Base-by-base conservation (phyloP, 805 yeast species). In the Hanseniaspora nectarophila region DNA sequence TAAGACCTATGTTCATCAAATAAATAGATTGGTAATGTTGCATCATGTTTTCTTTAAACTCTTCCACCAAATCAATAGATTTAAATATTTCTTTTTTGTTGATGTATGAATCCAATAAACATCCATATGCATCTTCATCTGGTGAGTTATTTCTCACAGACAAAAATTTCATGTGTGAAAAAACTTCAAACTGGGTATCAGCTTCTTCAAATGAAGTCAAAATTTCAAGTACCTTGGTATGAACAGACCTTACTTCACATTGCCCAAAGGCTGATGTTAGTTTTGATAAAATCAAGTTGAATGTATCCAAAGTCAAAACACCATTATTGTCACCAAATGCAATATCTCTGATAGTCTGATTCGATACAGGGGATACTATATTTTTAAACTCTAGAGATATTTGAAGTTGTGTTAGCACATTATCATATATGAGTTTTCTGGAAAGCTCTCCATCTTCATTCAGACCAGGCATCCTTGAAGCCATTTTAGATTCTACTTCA, bases 91-190 rank as follows among this genome's bases (percentile, higher is more conserved):
- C 53, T 20, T 49, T 42, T 42, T 49, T 23, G 5, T 49, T 40
- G 5, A 42, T 15, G 6, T 34, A 40, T 7, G 53, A 23, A 12
- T 33, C 39, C n/a, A 50, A 24, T 20, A 50, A 21, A 24, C 28
- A 76, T 54, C 81, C 79, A 64, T 88, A 92, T 1, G 88, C 77
- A 16, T 67, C 65, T 0, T 76, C 60, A 45, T 80, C 83, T 0
- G 97, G 96, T 46, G 77, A 73, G 15, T 88, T 78, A 26, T 70
- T 68, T 13, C 24, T 34, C 4, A 70, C 60, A 0, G 92, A 78
- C 57, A 82, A 64, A 63, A 85, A 90, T 62, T 87, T 90, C 88
- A 92, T 80, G 56, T 86, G 78, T 57, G 82, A 87, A 66, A 92
- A 92, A 2, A 85, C 70, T 43, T 79, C 79, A 53, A 76, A 74